Percentiles rank a stretch among this genome's conserved stretches.
Conservation (phyloP, 2,329 filamentous ascomycete species). For the Stachybotrys chartarum region DNA sequence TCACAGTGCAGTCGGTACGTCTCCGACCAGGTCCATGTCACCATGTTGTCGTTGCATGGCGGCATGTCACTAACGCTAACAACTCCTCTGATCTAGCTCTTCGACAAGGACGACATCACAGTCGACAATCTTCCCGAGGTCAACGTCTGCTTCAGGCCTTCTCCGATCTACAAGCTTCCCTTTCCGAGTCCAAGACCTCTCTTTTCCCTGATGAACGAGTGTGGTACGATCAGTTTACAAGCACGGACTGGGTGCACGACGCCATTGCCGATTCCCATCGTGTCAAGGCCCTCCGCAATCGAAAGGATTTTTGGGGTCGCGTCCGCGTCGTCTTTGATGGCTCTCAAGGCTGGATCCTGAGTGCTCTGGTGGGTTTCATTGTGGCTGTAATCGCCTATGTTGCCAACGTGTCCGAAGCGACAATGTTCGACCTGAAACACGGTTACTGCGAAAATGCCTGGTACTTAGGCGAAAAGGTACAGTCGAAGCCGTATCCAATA, state of each 20-base stretch:
- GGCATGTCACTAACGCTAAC: neutral
- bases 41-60: neutral
- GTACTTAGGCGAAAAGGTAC: conserved; percentile 64
- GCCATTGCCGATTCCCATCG: conserved; percentile 91
- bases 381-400: conserved; percentile 82
- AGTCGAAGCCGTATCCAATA: neutral
- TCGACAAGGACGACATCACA: conserved; percentile 41
- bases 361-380: conserved; percentile 79
- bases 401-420: conserved; percentile 79
- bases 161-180: conserved; percentile 47
- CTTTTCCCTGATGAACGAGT: conserved; percentile 76
- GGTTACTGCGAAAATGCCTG: conserved; percentile 72
- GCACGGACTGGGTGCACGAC: conserved; percentile 97
- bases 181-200: conserved; percentile 58
- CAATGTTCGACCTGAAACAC: conserved; percentile 84
- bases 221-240: conserved; percentile 98
- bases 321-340: conserved; percentile 73
- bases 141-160: conserved; percentile 57
- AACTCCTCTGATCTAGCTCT: conserved; percentile 8
- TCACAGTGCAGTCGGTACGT: conserved; percentile 37
- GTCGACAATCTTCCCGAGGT: conserved; percentile 51
- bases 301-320: conserved; percentile 80
- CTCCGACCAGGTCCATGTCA: neutral
- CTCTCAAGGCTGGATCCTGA: conserved; percentile 88
- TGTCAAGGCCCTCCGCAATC: conserved; percentile 71